Percentiles rank a stretch among this genome's conserved stretches.
Evolutionary conservation across 164 flowering plant species (phyloP).

Genomic region (Cinnamomum micranthum): DNA sequence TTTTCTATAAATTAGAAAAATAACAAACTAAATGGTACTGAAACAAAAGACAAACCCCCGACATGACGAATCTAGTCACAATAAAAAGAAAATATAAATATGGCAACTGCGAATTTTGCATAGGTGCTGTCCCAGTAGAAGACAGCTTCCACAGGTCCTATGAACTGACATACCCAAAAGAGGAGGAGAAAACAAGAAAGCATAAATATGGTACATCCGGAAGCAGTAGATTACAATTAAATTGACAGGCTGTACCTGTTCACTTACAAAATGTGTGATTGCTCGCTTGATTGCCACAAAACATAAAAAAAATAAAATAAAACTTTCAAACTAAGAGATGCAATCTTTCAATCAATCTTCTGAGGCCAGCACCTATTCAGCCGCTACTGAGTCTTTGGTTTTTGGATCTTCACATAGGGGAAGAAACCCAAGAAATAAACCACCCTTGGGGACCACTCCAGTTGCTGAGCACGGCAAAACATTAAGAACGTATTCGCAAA

Average conservation of each 20-base stretch:
- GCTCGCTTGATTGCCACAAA: not conserved
- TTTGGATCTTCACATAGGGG: slow-evolving; percentile 74
- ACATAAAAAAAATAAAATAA: not conserved
- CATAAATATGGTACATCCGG: slow-evolving; percentile 6
- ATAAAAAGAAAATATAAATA: slow-evolving; percentile 1
- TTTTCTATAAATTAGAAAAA: not conserved
- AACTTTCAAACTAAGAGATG: not conserved
- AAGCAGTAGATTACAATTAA: not conserved
- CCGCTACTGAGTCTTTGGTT: slow-evolving; percentile 52
- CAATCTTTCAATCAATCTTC: not conserved
- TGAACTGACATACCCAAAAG: too few species aligned
- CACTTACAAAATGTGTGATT: not conserved
- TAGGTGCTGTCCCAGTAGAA: too few species aligned
- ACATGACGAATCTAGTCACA: not conserved
- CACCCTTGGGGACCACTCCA: slow-evolving; percentile 60
- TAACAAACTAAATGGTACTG: not conserved
- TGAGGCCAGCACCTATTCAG: not conserved
- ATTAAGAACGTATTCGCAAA: slow-evolving; percentile 77
- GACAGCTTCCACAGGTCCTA: too few species aligned
- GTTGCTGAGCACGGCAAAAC: slow-evolving; percentile 82
- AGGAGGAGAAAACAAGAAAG: not conserved
- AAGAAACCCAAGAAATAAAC: slow-evolving; percentile 45
- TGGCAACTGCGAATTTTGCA: not conserved
- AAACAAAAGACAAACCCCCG: not conserved
- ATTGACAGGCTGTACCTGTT: not conserved